These are phyloP conservation scores for Glonium stellatum DNA, from an alignment of 495 filamentous ascomycete species.

Conservation along the genomic window DNA sequence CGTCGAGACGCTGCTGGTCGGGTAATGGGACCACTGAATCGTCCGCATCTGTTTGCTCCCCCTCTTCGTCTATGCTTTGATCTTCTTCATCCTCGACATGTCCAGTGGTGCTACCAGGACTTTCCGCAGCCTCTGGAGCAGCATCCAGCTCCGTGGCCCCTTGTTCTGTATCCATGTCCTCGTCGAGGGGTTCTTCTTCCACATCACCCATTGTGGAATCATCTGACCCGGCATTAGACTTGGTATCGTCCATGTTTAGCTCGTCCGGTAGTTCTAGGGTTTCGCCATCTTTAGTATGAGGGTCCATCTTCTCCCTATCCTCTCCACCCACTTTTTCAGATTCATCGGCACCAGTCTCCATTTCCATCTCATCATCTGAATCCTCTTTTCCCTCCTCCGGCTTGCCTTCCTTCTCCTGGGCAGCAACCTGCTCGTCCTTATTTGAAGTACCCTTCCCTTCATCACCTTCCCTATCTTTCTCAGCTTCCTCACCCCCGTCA, in stretches of 20 bases:
- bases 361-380: constrained; percentile 47
- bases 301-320: constrained; percentile 57
- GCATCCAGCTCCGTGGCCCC: constrained; percentile 54
- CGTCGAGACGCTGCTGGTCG: constrained; percentile 8
- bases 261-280: constrained; percentile 61
- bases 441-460: constrained; percentile 53
- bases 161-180: constrained; percentile 31
- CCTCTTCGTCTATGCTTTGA: constrained; percentile 32
- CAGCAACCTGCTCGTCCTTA: constrained; percentile 29
- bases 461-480: constrained; percentile 66
- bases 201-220: constrained; percentile 36
- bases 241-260: constrained; percentile 58
- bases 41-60: constrained; percentile 36
- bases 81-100: constrained; percentile 41
- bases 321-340: constrained; percentile 54
- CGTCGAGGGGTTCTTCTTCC: constrained; percentile 50
- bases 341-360: constrained; percentile 51
- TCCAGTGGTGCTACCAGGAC: constrained; percentile 29
- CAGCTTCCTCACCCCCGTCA: constrained; percentile 64
- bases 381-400: constrained; percentile 45
- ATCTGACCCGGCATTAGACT: constrained; percentile 14
- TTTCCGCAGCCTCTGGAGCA: constrained; percentile 26
- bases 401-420: constrained; percentile 38
- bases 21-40: constrained; percentile 26
- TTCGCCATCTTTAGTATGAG: constrained; percentile 66